A percentile compares a stretch with the other conserved stretches of the same genome.
These are phyloP conservation scores for Primulina huaijiensis DNA, from an alignment of 257 asterid species.

Conservation along the genomic window DNA sequence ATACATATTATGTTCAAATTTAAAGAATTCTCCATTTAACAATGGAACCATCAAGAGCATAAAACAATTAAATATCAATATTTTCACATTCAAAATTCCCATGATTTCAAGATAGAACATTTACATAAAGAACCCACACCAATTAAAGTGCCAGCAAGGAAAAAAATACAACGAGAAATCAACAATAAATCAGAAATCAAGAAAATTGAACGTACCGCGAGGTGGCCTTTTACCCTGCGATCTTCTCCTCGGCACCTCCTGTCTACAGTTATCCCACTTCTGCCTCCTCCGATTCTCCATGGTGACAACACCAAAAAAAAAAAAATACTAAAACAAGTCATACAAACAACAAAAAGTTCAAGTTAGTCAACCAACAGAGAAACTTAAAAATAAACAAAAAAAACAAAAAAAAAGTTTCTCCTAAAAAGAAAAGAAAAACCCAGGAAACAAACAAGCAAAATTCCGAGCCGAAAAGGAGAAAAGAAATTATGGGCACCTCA, in stretches of 20 bases:
- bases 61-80: constrained; percentile 8
- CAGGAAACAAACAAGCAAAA: neutral
- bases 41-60: constrained; percentile 22
- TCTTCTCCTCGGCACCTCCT: constrained; percentile 19
- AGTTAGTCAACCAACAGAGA: neutral
- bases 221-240: constrained; percentile 39
- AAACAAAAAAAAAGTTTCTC: neutral
- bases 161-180: constrained; percentile 1
- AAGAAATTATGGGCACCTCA: constrained; percentile 28
- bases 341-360: neutral
- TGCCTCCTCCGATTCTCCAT: constrained; percentile 45
- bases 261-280: constrained; percentile 23
- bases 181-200: constrained; percentile 11
- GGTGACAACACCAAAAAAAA: constrained; percentile 16
- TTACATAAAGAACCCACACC: neutral
- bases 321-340: neutral
- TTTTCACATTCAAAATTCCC: neutral
- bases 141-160: neutral
- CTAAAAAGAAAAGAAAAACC: neutral
- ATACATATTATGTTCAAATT: constrained; percentile 13
- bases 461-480: neutral
- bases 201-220: constrained; percentile 26
- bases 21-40: constrained; percentile 20
- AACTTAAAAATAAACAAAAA: too few species aligned
- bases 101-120: neutral